Base-by-base conservation (phyloP, 805 yeast genomes). In the Kodamaea lidongshanica region DNA sequence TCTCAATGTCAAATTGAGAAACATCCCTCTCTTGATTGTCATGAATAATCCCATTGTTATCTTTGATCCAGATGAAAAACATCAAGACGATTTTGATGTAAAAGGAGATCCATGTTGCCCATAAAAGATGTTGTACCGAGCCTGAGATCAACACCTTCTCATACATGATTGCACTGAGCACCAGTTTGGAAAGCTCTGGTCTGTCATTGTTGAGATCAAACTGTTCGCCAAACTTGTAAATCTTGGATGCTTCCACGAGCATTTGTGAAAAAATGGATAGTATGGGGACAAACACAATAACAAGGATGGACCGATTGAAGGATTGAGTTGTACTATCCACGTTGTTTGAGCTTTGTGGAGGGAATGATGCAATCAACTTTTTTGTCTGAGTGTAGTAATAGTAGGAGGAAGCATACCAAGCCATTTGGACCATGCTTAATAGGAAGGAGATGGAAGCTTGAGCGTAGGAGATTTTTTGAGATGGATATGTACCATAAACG, bases 21-120 rank as follows among this genome's bases (percentile, higher is more conserved):
- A n/a, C n/a, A n/a, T n/a, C n/a, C n/a, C n/a, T n/a, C n/a, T n/a
- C n/a, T n/a, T n/a, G n/a, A n/a, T n/a, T n/a, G n/a, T n/a, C n/a
- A n/a, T n/a, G n/a, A n/a, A n/a, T n/a, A n/a, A n/a, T n/a, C 7
- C 58, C 62, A 33, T 45, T 44, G 35, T 54, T 55, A 21, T 48
- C 50, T 27, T 41, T 53, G 22, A 55, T 44, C 62, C 61, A 56
- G 27, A 54, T 48, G 30, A 34, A 40, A 34, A 45, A 56, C 10
- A 55, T 22, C 10, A 32, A 21, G 6, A 31, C 16, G 36, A 53
- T 34, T 10, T 33, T 16, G 8, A 35, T 7, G 27, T 46, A 39
- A 23, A 37, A 25, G 9, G 31, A 15, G 7, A 39, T 10, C 26
- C 35, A 34, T n/a, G 29, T 21, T 17, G 31, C 28, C 48, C 48